A percentile compares a stretch with the other conserved stretches of the same genome.
Conservation (phyloP, 2,329 filamentous ascomycete species). For the Tolypocladium tropicale region DNA sequence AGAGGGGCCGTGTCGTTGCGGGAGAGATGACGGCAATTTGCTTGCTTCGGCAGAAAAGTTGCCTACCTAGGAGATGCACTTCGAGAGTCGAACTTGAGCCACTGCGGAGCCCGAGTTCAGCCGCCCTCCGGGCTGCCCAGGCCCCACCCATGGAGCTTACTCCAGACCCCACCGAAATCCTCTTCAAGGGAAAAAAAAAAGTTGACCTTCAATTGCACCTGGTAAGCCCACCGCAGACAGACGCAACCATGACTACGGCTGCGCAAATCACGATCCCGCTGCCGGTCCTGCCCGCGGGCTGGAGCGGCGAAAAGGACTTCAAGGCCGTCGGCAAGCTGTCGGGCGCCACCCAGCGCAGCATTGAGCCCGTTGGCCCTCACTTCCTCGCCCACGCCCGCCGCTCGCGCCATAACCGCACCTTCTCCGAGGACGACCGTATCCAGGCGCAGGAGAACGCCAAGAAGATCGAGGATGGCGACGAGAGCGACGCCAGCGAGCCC, state of each 20-base stretch:
- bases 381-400: conserved; percentile 96
- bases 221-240: conserved; percentile 6
- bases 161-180: conserved; percentile 4
- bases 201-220: background rate
- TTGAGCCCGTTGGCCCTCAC: conserved; percentile 94
- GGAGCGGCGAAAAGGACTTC: conserved; percentile 87
- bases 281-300: conserved; percentile 67
- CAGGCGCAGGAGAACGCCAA: conserved; percentile 91
- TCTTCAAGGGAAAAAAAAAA: conserved; percentile 3
- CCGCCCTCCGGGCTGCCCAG: conserved; percentile 9
- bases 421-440: conserved; percentile 96
- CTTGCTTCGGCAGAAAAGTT: background rate
- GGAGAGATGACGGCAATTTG: background rate
- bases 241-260: conserved; percentile 50
- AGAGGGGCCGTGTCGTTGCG: background rate
- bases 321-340: conserved; percentile 72
- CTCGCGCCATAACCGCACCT: conserved; percentile 92
- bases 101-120: conserved; percentile 12
- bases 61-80: background rate
- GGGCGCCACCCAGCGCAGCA: conserved; percentile 68
- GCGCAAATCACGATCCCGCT: conserved; percentile 54
- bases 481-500: conserved; percentile 82
- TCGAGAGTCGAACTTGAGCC: background rate
- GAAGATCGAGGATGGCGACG: conserved; percentile 87
- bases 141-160: background rate